Evolutionary conservation across 768 basidiomycete genomes (phyloP), one percentile per base, ranked within the genome.

Genomic region (Suillus brevipes): DNA sequence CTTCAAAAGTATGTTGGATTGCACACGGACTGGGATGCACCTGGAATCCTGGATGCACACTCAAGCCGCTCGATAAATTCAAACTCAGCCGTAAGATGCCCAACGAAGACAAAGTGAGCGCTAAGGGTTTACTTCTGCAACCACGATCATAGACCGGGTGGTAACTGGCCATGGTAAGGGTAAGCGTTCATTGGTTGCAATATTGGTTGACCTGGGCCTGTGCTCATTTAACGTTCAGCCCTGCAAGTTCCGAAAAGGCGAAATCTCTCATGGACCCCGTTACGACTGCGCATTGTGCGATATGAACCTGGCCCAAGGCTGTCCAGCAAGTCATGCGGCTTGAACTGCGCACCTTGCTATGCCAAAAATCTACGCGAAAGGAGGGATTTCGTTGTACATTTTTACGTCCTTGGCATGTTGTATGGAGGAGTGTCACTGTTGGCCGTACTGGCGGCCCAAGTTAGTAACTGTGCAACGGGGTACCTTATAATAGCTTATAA

Each of bases 381-480:
- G 45, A 58, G 18, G 16, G 12, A 37, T 18, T 7, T 47, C 2
- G 20, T 25, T 43, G 34, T 18, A 16, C 2, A 36, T 16, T 52
- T 28, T 16, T 31, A 6, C 12, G 13, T 50, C 3, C n/a, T n/a
- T n/a, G n/a, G 23, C 6, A 16, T 7, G 40, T 45, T 20, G 20
- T 20, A 18, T 8, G 28, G 38, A 36, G 42, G 31, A 38, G 25
- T 36, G 36, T 43, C 40, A 42, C 13, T 23, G 25, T 42, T 20
- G 16, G 25, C 25, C 28, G 18, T 31, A 31, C 52, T 53, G 14
- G 0, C 6, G 14, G 47, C 23, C 13, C 23, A 6, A 16, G 10
- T 25, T 18, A 18, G 50, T 58, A 18, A 20, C 23, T 40, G 57
- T 16, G 57, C 38, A 40, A 45, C 67, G 64, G 68, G 4, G 13